These are phyloP conservation scores for Entomortierella lignicola DNA, from an alignment of 192 early-diverging fungal genomes.

Conservation along the genomic window DNA sequence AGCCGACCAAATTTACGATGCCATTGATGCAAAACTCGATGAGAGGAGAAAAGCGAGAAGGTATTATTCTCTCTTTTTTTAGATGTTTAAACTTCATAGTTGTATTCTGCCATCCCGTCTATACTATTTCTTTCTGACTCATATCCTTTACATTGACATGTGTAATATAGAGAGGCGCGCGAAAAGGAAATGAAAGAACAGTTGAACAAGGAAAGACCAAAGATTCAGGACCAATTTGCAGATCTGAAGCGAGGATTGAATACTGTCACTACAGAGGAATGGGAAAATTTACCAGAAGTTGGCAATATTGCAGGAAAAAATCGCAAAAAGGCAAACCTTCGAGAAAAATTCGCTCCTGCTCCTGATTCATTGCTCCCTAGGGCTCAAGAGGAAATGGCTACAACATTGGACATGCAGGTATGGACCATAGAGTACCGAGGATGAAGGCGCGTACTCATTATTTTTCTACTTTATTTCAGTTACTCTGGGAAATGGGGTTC, in stretches of 20 bases:
- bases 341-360: constrained; percentile 67
- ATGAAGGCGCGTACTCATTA: too few relatives aligned
- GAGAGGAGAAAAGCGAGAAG: constrained; percentile 78
- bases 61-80: constrained; percentile 21
- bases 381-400: constrained; percentile 65
- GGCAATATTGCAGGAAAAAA: constrained; percentile 88
- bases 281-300: constrained; percentile 83
- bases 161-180: constrained; percentile 68
- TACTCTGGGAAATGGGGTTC: background rate
- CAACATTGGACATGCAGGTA: constrained; percentile 72
- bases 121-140: background rate
- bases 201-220: constrained; percentile 76
- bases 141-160: background rate
- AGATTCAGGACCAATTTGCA: constrained; percentile 90
- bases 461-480: too few relatives aligned
- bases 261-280: constrained; percentile 85
- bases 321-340: constrained; percentile 69
- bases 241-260: constrained; percentile 90
- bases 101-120: too few relatives aligned
- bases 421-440: background rate
- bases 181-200: constrained; percentile 77
- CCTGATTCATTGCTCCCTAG: constrained; percentile 73
- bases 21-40: constrained; percentile 92
- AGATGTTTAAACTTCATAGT: too few relatives aligned
- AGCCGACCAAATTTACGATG: constrained; percentile 92